Conservation (phyloP, 1,284 basidiomycete genomes). For the Pascua guehoae region DNA sequence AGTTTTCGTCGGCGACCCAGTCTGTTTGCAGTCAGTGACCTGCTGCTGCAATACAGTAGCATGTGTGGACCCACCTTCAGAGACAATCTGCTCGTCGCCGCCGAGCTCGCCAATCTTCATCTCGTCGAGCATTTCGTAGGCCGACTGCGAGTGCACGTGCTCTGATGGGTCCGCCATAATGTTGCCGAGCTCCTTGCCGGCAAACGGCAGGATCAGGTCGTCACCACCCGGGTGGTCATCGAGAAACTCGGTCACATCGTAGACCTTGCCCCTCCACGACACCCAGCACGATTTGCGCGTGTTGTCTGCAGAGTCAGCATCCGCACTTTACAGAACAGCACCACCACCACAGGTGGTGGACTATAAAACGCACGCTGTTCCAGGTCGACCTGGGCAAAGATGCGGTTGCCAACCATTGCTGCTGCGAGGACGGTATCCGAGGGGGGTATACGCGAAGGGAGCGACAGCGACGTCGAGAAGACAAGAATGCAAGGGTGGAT, state of each 20-base stretch:
- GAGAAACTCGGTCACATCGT: slow-evolving; percentile 53
- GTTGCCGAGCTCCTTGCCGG: slow-evolving; percentile 75
- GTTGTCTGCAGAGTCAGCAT: slow-evolving; percentile 31
- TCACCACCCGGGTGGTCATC: slow-evolving; percentile 55
- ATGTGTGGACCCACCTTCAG: slow-evolving; percentile 60
- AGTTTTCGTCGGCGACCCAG: slow-evolving; percentile 82
- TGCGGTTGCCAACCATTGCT: slow-evolving; percentile 8
- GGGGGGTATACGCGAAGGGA: neutral
- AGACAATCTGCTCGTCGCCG: slow-evolving; percentile 67
- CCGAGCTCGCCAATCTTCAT: slow-evolving; percentile 78
- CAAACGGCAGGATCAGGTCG: slow-evolving; percentile 59
- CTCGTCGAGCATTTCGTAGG: slow-evolving; percentile 88
- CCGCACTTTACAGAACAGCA: neutral
- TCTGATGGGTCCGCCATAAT: slow-evolving; percentile 79
- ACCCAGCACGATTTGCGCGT: slow-evolving; percentile 42
- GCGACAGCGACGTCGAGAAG: neutral
- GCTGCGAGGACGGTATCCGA: neutral
- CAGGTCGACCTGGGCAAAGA: slow-evolving; percentile 42
- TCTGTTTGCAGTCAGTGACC: slow-evolving; percentile 55
- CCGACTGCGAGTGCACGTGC: slow-evolving; percentile 89
- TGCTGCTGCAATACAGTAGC: no score
- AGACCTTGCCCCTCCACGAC: slow-evolving; percentile 51
- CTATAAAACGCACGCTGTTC: slow-evolving; percentile 33
- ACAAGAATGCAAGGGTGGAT: neutral
- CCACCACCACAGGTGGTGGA: no score